Percentiles rank a stretch among this genome's conserved stretches.
Evolutionary conservation across 768 basidiomycete species (phyloP).

Genomic region (Flagelloscypha sp.): DNA sequence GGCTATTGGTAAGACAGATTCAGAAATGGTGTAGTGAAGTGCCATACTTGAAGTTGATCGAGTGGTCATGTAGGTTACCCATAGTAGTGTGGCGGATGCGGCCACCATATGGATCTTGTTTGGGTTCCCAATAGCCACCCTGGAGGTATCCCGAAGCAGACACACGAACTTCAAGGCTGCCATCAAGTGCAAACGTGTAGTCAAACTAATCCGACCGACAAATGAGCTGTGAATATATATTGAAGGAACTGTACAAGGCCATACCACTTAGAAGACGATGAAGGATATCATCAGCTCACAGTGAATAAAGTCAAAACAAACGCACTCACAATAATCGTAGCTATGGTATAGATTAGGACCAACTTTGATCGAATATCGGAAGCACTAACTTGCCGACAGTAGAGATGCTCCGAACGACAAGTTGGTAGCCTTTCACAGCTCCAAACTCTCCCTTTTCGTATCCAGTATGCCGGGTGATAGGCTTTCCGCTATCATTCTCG

Average conservation of each 20-base stretch:
- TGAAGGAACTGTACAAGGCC: not conserved
- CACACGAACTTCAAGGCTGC: constrained; percentile 58
- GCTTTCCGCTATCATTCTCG: constrained; percentile 50
- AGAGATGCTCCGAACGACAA: constrained; percentile 48
- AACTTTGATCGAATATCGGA: not conserved
- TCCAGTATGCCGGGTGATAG: constrained; percentile 51
- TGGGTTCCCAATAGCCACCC: constrained; percentile 48
- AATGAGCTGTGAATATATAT: constrained; percentile 1
- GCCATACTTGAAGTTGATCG: constrained; percentile 52
- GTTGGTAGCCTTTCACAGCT: constrained; percentile 50
- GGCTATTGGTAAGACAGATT: not conserved
- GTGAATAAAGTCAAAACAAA: not conserved
- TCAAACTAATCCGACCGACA: constrained; percentile 37
- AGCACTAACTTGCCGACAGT: constrained; percentile 55
- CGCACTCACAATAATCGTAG: constrained; percentile 45
- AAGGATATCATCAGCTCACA: not conserved
- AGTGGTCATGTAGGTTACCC: constrained; percentile 62
- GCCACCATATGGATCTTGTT: constrained; percentile 44
- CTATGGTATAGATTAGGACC: constrained; percentile 19
- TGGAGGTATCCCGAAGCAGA: constrained; percentile 66
- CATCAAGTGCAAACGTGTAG: constrained; percentile 58
- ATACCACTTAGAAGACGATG: not conserved
- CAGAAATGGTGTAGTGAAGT: not conserved
- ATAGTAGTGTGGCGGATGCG: constrained; percentile 50
- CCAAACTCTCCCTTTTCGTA: constrained; percentile 48